These are phyloP conservation scores for Nigrospora osmanthi DNA, from an alignment of 2,329 filamentous ascomycete species.

Conservation along the genomic window DNA sequence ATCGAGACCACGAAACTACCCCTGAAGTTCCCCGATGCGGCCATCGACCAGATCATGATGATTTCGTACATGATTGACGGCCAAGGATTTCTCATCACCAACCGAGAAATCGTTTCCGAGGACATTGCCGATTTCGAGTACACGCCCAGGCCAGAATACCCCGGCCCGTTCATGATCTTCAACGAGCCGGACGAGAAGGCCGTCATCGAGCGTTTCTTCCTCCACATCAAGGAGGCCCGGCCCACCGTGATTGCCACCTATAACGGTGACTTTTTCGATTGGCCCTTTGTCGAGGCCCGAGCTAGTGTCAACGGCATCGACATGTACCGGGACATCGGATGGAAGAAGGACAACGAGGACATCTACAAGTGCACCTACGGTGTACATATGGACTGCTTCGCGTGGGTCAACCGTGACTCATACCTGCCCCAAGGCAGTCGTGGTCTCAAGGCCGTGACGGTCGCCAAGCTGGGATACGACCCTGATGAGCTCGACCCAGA, in stretches of 20 bases:
- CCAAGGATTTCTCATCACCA: constrained; percentile 95
- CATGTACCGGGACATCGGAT: constrained; percentile 98
- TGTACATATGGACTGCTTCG: constrained; percentile 97
- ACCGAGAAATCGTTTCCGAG: constrained; percentile 94
- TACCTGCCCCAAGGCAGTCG: constrained; percentile 95
- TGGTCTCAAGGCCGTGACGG: constrained; percentile 94
- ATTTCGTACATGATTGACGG: constrained; percentile 99
- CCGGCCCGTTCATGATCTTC: constrained; percentile 93
- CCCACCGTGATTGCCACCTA: constrained; percentile 99
- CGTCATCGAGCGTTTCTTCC: constrained; percentile 84
- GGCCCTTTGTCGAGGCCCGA: constrained; percentile 93
- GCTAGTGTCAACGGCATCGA: constrained; percentile 93
- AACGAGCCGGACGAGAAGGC: constrained; percentile 93
- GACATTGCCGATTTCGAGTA: constrained; percentile 98
- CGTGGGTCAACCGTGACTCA: constrained; percentile 98
- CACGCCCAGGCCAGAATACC: constrained; percentile 93
- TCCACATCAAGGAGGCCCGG: constrained; percentile 87
- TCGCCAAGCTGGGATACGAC: constrained; percentile 96
- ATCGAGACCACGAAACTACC: constrained; percentile 96
- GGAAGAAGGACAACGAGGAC: constrained; percentile 90
- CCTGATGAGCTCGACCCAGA: constrained; percentile 97
- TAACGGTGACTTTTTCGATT: constrained; percentile 99
- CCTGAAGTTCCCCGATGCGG: constrained; percentile 90
- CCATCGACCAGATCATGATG: constrained; percentile 99
- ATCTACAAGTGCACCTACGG: constrained; percentile 95